Conservation (phyloP, 208 protist species). For the Acanthamoeba culbertsoni region DNA sequence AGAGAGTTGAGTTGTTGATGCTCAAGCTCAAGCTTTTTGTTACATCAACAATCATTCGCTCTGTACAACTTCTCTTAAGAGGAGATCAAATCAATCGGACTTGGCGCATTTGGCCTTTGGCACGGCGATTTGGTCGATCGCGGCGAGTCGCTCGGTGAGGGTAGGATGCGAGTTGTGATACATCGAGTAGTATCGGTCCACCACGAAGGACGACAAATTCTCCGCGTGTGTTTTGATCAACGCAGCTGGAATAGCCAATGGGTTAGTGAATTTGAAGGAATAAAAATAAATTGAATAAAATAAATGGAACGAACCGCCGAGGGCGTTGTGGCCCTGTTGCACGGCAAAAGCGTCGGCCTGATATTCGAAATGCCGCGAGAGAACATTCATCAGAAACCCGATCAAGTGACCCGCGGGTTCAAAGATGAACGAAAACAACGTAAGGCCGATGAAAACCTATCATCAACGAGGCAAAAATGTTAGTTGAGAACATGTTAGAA, state of each 20-base stretch:
- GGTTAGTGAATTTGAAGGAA: neutral
- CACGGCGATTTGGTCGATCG: slow-evolving; percentile 72
- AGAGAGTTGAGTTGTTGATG: too few species aligned
- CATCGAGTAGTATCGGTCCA: slow-evolving; percentile 82
- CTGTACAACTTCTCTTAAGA: too few species aligned
- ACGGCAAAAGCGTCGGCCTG: slow-evolving; percentile 3
- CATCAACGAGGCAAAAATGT: neutral
- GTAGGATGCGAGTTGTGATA: slow-evolving; percentile 86
- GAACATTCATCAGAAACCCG: slow-evolving; percentile 18
- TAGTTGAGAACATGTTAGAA: too few species aligned
- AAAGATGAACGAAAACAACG: neutral
- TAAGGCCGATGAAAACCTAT: neutral
- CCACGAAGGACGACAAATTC: slow-evolving; percentile 1
- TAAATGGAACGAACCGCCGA: neutral
- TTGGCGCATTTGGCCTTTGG: slow-evolving; percentile 7
- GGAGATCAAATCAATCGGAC: neutral
- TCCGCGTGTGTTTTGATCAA: neutral
- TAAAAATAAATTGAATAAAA: neutral
- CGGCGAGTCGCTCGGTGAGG: slow-evolving; percentile 82
- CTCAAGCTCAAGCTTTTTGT: too few species aligned
- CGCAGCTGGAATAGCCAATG: neutral
- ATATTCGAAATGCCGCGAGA: slow-evolving; percentile 6
- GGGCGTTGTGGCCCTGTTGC: neutral
- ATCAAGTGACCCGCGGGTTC: neutral
- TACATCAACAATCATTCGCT: too few species aligned